Conservation (phyloP, 495 filamentous ascomycete genomes). For the Letharia lupina region DNA sequence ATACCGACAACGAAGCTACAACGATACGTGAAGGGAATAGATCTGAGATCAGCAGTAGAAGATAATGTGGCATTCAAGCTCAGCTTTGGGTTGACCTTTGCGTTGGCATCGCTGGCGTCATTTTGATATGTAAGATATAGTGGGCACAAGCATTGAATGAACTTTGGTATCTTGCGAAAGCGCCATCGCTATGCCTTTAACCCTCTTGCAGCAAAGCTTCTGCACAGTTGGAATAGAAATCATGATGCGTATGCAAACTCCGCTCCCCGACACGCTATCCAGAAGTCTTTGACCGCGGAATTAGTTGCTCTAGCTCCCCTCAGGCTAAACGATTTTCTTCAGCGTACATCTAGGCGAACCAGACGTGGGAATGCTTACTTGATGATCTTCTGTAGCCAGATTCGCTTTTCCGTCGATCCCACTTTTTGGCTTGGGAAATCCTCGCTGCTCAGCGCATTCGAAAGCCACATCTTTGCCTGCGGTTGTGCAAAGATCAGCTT, state of each 20-base stretch:
- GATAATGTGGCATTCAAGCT: slow-evolving; percentile 70
- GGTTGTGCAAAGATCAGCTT: slow-evolving; percentile 60
- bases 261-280: slow-evolving; percentile 61
- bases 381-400: slow-evolving; percentile 52
- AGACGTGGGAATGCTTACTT: slow-evolving; percentile 33
- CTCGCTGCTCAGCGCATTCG: slow-evolving; percentile 43
- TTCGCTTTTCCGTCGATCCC: slow-evolving; percentile 47
- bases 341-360: slow-evolving; percentile 22
- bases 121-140: slow-evolving; percentile 29
- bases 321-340: slow-evolving; percentile 37
- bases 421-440: slow-evolving; percentile 58
- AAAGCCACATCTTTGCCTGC: slow-evolving; percentile 53
- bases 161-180: slow-evolving; percentile 1
- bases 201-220: not conserved
- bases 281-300: slow-evolving; percentile 57
- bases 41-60: slow-evolving; percentile 52
- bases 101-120: slow-evolving; percentile 62
- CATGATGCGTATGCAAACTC: slow-evolving; percentile 53
- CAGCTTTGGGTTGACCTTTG: slow-evolving; percentile 68
- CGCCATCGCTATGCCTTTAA: slow-evolving; percentile 11
- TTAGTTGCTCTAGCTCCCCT: slow-evolving; percentile 52
- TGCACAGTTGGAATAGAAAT: not conserved
- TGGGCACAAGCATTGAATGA: not conserved
- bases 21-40: slow-evolving; percentile 47
- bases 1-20: slow-evolving; percentile 54